A percentile compares a stretch with the other conserved stretches of the same genome.
These are phyloP conservation scores for Eimeria praecox DNA, from an alignment of 169 alveolate species.

Conservation along the genomic window DNA sequence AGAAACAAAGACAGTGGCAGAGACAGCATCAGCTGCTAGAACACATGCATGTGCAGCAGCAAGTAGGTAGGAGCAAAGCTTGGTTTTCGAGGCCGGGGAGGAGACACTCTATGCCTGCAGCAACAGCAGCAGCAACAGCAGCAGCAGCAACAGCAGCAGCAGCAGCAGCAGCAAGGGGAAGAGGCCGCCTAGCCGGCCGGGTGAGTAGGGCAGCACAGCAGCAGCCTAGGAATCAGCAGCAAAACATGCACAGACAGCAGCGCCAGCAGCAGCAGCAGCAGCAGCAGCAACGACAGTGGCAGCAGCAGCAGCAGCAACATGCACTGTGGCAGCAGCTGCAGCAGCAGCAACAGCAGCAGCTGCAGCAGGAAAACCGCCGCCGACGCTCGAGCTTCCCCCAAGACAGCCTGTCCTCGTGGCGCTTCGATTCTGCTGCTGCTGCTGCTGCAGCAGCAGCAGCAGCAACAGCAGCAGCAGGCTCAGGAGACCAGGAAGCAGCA, in stretches of 20 bases:
- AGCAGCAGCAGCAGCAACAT: not conserved
- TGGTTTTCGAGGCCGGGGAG: not conserved
- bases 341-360: slow-evolving; percentile 55
- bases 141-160: not conserved
- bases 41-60: not conserved
- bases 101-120: slow-evolving; percentile 28
- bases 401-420: not conserved
- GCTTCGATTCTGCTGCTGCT: not conserved
- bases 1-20: not conserved
- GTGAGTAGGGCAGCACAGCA: not conserved
- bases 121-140: slow-evolving; percentile 36
- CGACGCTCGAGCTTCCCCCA: slow-evolving; percentile 6
- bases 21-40: slow-evolving; percentile 24
- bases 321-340: not conserved
- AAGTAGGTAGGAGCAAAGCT: not conserved
- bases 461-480: not conserved
- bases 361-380: slow-evolving; percentile 7
- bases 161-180: slow-evolving; percentile 1
- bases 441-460: not conserved
- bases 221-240: not conserved
- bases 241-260: not conserved
- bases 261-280: slow-evolving; percentile 7
- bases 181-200: not conserved
- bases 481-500: slow-evolving; percentile 7
- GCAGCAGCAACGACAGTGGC: not conserved